These are phyloP conservation scores for Taxillus chinensis DNA, from an alignment of 164 flowering plant species.

Conservation along the genomic window DNA sequence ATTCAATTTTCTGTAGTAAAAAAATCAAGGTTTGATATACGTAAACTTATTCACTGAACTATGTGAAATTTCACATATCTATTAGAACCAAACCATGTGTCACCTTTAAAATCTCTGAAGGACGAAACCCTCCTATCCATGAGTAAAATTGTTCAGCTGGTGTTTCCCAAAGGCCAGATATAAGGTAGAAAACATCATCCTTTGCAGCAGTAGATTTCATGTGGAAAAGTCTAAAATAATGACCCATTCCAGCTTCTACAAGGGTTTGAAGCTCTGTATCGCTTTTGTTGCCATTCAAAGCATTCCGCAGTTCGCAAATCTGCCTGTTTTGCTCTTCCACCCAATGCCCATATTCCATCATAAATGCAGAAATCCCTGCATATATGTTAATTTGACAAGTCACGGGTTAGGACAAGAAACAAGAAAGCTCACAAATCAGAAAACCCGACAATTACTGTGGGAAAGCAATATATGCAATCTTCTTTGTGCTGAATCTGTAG, in stretches of 20 bases:
- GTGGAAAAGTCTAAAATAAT: constrained; percentile 66
- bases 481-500: too few species aligned
- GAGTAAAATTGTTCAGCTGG: constrained; percentile 74
- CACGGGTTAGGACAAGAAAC: neutral
- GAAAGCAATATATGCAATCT: too few species aligned
- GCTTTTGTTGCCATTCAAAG: constrained; percentile 42
- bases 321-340: constrained; percentile 68
- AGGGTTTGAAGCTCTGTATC: constrained; percentile 51
- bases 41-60: too few species aligned
- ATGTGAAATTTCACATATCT: too few species aligned
- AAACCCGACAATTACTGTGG: too few species aligned
- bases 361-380: constrained; percentile 69
- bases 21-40: too few species aligned
- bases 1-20: too few species aligned
- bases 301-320: constrained; percentile 43
- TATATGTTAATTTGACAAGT: neutral
- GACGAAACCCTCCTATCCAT: constrained; percentile 98
- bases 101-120: constrained; percentile 91
- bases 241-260: constrained; percentile 59
- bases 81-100: neutral
- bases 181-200: constrained; percentile 75
- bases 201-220: constrained; percentile 72
- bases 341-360: constrained; percentile 82
- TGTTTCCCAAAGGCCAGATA: constrained; percentile 90
- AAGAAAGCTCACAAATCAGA: neutral